Base-by-base conservation (phyloP, 352 stramenopile genomes). In the Saprolegnia diclina region DNA sequence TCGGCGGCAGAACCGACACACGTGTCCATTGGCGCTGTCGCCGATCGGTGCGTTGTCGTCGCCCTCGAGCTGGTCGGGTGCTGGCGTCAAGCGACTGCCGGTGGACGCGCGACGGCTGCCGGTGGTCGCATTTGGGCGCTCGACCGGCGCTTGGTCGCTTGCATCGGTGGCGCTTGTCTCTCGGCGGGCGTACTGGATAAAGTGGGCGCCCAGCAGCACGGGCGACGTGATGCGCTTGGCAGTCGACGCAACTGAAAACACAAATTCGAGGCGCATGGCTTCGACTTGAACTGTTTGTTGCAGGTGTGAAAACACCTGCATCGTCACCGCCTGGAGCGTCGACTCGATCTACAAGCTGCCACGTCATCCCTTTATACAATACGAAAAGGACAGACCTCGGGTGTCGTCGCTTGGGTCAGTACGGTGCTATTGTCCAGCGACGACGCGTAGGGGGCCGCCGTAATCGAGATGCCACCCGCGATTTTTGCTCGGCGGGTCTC, bases 1-100 rank as follows among this genome's bases (percentile, higher is more conserved):
- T 1, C 57, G 53, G 21, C 76, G 78, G 44, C 76, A 85, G 52
- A 76, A 56, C 1, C 75, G 74, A 18, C 75, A 80, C 14, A 80
- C 66, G n/a, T 71, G 18, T 3, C 42, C 11, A 7, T 48, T 35
- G 29, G 29, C 29, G 29, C 2, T 5, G 29, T 35, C 29, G 29
- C 2, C 29, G 29, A 35, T 35, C 29, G 29, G 29, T 35, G 29
- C 2, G 29, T 6, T 35, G 29, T 35, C 29, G 5, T 35, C 29
- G 29, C 29, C 29, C 5, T 35, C 29, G 2, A 5, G 2, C 2
- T 35, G 29, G 29, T 5, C 29, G 2, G 2, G 2, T 2, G 29
- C 5, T 5, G 29, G 29, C 2, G 29, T 35, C 29, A 35, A 35
- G 29, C 29, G 29, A 35, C 29, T 35, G 29, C 5, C 29, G n/a